phyloP scores from a whole-genome alignment of 148 eudicot genomes.

The Drosera capensis region DNA sequence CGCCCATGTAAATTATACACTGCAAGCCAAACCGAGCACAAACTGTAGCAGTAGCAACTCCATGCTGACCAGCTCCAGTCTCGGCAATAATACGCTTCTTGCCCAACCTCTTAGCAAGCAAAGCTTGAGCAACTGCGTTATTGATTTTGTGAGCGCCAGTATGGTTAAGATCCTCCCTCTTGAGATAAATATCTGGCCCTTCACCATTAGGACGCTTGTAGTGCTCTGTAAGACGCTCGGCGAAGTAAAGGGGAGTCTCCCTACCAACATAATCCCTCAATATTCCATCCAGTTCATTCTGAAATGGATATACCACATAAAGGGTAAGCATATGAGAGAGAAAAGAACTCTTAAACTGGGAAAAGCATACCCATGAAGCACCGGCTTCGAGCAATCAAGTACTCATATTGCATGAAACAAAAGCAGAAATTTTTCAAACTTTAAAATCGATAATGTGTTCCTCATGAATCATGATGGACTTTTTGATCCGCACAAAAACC shows the following conservation, averaged over 20 bases:
- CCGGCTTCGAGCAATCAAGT: no score
- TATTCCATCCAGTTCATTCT: conserved; percentile 69
- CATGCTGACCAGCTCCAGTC: conserved; percentile 99
- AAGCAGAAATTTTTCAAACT: no score
- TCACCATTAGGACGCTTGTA: conserved; percentile 68
- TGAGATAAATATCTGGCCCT: conserved; percentile 77
- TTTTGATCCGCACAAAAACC: no score
- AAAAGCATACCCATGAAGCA: no score
- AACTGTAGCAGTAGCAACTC: conserved; percentile 96
- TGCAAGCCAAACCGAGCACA: conserved; percentile 92
- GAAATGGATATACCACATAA: conserved; percentile 10
- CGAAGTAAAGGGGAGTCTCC: conserved; percentile 87
- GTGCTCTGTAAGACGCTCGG: conserved; percentile 85
- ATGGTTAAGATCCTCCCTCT: conserved; percentile 93
- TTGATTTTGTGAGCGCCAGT: conserved; percentile 93
- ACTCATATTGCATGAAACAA: no score
- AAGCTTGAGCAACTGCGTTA: conserved; percentile 93
- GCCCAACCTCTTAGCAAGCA: conserved; percentile 81
- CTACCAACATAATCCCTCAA: conserved; percentile 91
- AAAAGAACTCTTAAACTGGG: no score
- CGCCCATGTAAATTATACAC: conserved; percentile 88
- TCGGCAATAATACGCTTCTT: conserved; percentile 93
- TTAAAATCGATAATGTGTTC: no score
- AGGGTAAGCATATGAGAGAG: neutral
- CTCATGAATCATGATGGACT: no score